Conservation (phyloP, 768 basidiomycete genomes). For the Auricularia sp. region DNA sequence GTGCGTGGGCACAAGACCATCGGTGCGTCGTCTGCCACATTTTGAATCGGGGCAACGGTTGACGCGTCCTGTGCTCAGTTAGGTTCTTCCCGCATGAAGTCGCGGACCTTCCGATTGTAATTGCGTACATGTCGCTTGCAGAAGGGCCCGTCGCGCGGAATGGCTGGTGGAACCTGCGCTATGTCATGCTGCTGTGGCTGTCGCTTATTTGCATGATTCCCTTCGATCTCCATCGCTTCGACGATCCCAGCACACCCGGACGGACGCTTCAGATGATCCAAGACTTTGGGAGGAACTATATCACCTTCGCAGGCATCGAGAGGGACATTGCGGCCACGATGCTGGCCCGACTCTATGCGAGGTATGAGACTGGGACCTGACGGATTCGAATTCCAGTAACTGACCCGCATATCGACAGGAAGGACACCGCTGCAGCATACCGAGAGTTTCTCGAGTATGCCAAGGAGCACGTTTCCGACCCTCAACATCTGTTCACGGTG, state of each 20-base stretch:
- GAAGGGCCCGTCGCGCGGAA: conserved; percentile 29
- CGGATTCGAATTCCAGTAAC: conserved; percentile 9
- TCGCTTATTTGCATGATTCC: conserved; percentile 89
- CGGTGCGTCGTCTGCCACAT: conserved; percentile 41
- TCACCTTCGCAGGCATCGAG: conserved; percentile 69
- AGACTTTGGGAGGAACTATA: conserved; percentile 41
- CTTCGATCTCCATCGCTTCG: conserved; percentile 81
- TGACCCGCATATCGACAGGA: conserved; percentile 28
- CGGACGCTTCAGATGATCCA: conserved; percentile 51
- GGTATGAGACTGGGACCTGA: conserved; percentile 34
- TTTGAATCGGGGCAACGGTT: background rate
- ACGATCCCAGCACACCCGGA: conserved; percentile 43
- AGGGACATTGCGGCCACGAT: conserved; percentile 72
- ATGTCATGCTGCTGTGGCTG: conserved; percentile 84
- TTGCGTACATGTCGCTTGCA: conserved; percentile 49
- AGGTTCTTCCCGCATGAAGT: conserved; percentile 92
- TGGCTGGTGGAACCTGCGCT: conserved; percentile 70
- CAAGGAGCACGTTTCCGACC: conserved; percentile 24
- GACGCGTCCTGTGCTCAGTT: conserved; percentile 35
- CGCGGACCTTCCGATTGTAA: conserved; percentile 63
- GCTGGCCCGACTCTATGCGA: conserved; percentile 71
- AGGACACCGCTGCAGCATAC: conserved; percentile 45
- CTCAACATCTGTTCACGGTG: conserved; percentile 44
- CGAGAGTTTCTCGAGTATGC: conserved; percentile 43
- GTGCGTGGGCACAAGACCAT: conserved; percentile 86